phyloP scores from a whole-genome alignment of 148 eudicot species.

The Mesembryanthemum crystallinum region DNA sequence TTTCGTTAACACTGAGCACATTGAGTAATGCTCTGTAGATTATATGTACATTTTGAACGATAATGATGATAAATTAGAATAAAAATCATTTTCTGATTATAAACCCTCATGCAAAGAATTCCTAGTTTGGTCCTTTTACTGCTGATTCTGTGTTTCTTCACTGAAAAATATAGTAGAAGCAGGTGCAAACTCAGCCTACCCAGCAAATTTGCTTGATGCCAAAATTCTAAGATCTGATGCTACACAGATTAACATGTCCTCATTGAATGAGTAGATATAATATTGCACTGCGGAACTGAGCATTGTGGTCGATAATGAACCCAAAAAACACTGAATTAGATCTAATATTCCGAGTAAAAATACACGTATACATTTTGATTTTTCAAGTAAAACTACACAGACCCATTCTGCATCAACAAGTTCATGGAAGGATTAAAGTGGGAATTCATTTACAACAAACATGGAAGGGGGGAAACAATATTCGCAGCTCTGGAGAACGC shows the following conservation, averaged over 20 bases:
- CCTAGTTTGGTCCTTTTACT: not conserved
- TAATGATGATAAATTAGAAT: not conserved
- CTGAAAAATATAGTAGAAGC: not conserved
- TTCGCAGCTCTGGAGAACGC: not conserved
- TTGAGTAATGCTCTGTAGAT: not conserved
- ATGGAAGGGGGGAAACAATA: not conserved
- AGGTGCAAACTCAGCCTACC: not conserved
- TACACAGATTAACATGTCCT: not conserved
- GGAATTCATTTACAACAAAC: conserved; percentile 2
- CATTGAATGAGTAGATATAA: not conserved
- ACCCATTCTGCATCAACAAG: not conserved
- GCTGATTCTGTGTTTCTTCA: not conserved
- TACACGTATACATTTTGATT: not conserved
- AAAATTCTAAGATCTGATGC: not conserved
- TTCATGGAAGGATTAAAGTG: not conserved
- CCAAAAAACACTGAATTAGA: not conserved
- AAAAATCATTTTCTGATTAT: not conserved
- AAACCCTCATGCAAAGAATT: not conserved
- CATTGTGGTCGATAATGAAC: not conserved
- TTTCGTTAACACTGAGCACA: not conserved
- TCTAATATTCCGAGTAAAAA: not conserved
- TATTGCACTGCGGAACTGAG: not conserved
- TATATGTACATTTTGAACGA: conserved; percentile 1
- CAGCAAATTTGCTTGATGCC: not conserved
- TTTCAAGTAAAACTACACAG: not conserved